Base-by-base conservation (phyloP, 169 alveolate genomes). In the Plasmodium sp. region DNA sequence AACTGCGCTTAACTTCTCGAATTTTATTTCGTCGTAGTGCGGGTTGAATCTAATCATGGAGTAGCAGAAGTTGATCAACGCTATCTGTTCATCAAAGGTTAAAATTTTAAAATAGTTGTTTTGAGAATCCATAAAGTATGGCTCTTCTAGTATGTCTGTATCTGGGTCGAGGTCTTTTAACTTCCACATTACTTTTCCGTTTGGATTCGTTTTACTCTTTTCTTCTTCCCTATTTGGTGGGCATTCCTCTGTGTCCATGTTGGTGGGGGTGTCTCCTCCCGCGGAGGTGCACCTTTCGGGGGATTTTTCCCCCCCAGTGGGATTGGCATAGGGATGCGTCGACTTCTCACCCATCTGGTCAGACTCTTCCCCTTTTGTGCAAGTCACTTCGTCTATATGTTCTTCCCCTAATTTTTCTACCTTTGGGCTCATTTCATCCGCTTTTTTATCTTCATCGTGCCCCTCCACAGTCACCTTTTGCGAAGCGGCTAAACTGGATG, bases 121-220 rank as follows among this genome's bases (percentile, higher is more conserved):
- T 79, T 96, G 97, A 31, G 96, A 93, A 36, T 93, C 96, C 34
- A 80, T 18, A 74, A 84, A 84, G 79, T 73, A 71, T 14, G 98
- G 98, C 27, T 96, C 94, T 85, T 96, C 98, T 48, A 94, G 75
- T 84, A 96, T 96, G 56, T 96, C 98, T 73, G 93, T 96, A 39
- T 96, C 97, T 27, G 95, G 97, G 79, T 96, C 93, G 27, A 96
- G 81, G 33, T 85, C 95, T 67, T 81, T 72, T 79, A 96, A 84
- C 54, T 91, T 92, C 88, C 96, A 93, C 10, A 77, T 81, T 31
- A 34, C 54, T 90, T 84, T 94, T 77, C 58, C 91, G 33, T 7
- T 95, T 84, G 33, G 3, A 6, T 43, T 56, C 14, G 41, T 18
- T 62, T 41, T 54, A 16, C 51, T 41, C 41, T 14, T 1, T 33